Evolutionary conservation across 2,329 filamentous ascomycete species (phyloP).

Genomic region (Tolypocladium sp.): DNA sequence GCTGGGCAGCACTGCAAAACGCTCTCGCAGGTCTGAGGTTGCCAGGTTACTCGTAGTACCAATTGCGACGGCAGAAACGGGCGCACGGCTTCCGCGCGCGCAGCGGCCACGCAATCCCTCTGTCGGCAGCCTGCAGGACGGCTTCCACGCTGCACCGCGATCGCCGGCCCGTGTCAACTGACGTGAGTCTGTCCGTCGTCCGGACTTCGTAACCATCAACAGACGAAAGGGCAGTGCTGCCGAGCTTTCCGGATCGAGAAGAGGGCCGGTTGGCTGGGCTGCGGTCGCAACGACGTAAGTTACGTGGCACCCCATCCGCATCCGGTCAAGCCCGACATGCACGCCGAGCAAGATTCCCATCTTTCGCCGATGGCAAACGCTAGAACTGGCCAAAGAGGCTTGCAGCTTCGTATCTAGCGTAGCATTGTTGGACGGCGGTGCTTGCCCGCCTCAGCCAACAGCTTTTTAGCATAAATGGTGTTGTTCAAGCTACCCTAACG

Average conservation of each 20-base stretch:
- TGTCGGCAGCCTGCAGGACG: neutral
- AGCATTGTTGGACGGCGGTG: neutral
- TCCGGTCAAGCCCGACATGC: neutral
- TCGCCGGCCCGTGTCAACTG: neutral
- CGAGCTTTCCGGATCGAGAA: neutral
- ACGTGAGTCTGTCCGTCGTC: neutral
- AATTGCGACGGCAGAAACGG: neutral
- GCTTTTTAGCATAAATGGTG: no score
- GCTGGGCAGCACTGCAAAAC: neutral
- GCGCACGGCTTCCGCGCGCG: neutral
- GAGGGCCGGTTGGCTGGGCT: neutral
- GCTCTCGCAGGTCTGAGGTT: neutral
- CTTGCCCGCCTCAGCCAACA: neutral
- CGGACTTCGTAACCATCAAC: neutral
- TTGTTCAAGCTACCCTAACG: neutral
- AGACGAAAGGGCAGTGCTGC: neutral
- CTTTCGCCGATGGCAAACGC: neutral
- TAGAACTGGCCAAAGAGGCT: neutral
- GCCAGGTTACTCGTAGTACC: neutral
- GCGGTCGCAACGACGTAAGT: neutral
- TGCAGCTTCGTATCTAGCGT: neutral
- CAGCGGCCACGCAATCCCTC: neutral
- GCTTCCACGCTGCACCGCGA: neutral
- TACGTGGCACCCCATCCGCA: neutral
- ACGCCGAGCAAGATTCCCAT: neutral